Evolutionary conservation across 2,329 filamentous ascomycete species (phyloP).

Genomic region (Podosphaera fusca): DNA sequence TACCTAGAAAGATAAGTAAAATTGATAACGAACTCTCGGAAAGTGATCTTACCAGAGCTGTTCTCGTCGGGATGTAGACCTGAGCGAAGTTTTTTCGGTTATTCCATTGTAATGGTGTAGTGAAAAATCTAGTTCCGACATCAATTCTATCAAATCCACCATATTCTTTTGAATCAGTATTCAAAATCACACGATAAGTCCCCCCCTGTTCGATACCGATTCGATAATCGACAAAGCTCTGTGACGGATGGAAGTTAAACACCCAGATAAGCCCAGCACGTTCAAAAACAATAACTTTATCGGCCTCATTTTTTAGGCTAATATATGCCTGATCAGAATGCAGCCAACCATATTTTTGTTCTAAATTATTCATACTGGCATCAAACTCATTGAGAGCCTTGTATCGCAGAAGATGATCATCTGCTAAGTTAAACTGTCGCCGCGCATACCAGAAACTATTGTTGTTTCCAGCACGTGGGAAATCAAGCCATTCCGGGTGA

Average conservation of each 20-base stretch:
- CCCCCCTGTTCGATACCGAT: constrained; percentile 69
- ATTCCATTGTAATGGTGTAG: constrained; percentile 79
- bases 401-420: constrained; percentile 71
- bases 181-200: constrained; percentile 69
- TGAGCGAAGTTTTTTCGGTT: constrained; percentile 74
- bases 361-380: constrained; percentile 66
- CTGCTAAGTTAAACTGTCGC: constrained; percentile 77
- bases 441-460: constrained; percentile 91
- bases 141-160: constrained; percentile 63
- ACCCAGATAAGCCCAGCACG: constrained; percentile 73
- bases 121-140: constrained; percentile 71
- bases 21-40: background rate
- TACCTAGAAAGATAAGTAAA: constrained; percentile 11
- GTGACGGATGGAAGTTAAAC: constrained; percentile 80
- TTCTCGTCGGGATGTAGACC: constrained; percentile 68
- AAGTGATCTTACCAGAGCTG: constrained; percentile 44
- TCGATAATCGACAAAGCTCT: constrained; percentile 79
- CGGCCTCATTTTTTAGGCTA: constrained; percentile 74
- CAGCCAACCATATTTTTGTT: constrained; percentile 82
- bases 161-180: constrained; percentile 53
- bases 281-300: constrained; percentile 94
- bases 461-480: constrained; percentile 75
- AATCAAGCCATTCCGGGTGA: constrained; percentile 96
- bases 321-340: constrained; percentile 70
- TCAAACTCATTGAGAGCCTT: constrained; percentile 87